Conservation (phyloP, 2,329 filamentous ascomycete species). For the Macrophomina pseudophaseolina region DNA sequence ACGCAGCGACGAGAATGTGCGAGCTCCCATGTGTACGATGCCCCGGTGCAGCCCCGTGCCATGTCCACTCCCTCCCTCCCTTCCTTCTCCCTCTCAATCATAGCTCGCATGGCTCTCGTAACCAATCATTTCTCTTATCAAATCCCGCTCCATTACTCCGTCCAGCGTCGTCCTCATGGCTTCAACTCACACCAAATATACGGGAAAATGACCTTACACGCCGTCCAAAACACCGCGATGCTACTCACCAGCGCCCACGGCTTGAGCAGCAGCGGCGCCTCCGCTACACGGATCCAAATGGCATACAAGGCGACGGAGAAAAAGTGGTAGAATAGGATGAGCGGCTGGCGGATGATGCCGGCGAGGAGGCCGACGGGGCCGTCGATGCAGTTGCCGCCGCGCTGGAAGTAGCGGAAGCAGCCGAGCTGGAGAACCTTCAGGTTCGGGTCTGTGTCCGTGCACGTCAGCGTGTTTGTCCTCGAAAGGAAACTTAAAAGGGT, state of each 20-base stretch:
- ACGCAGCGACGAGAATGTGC: not conserved
- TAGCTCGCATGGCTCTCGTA: not conserved
- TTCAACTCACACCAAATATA: conserved; percentile 74
- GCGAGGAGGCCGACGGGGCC: conserved; percentile 82
- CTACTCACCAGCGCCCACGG: conserved; percentile 66
- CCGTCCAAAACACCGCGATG: conserved; percentile 76
- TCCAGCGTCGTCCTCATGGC: conserved; percentile 28
- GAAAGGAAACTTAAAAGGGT: no score
- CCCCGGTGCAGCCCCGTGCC: not conserved
- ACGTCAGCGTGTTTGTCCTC: no score
- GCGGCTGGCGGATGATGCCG: conserved; percentile 77
- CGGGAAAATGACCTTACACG: conserved; percentile 80
- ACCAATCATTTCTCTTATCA: not conserved
- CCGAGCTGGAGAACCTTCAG: conserved; percentile 82
- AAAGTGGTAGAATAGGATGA: conserved; percentile 87
- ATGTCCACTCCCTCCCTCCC: not conserved
- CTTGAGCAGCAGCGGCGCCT: conserved; percentile 47
- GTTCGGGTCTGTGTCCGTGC: conserved; percentile 59
- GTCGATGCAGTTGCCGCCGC: conserved; percentile 71
- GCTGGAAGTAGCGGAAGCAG: conserved; percentile 91
- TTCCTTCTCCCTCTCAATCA: not conserved
- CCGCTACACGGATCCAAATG: conserved; percentile 71
- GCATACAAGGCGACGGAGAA: conserved; percentile 89
- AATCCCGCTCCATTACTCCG: not conserved
- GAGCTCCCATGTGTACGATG: not conserved